These are phyloP conservation scores for Hypoxylon sp. DNA, from an alignment of 2,329 filamentous ascomycete species.

Conservation along the genomic window DNA sequence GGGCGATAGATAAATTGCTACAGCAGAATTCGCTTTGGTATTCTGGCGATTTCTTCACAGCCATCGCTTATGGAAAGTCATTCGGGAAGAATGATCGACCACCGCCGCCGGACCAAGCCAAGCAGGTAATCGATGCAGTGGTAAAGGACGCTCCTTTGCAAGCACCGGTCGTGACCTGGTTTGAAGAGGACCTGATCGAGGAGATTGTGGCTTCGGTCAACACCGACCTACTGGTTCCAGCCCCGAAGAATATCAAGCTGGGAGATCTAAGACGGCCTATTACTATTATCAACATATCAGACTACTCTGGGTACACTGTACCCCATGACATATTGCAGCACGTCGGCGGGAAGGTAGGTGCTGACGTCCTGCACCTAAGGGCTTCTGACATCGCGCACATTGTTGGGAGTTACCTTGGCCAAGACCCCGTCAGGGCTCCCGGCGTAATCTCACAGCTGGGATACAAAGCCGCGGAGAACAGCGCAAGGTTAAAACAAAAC, in stretches of 20 bases:
- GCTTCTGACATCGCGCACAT: slow-evolving; percentile 79
- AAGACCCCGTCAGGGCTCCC: slow-evolving; percentile 63
- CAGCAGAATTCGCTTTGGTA: slow-evolving; percentile 18
- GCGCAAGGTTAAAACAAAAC: slow-evolving; percentile 59
- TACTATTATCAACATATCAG: slow-evolving; percentile 50
- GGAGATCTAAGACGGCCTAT: slow-evolving; percentile 50
- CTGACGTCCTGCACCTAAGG: slow-evolving; percentile 78
- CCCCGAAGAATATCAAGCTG: slow-evolving; percentile 47
- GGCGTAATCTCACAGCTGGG: slow-evolving; percentile 69
- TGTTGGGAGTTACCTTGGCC: slow-evolving; percentile 77
- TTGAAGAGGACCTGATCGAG: slow-evolving; percentile 43
- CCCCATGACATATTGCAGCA: slow-evolving; percentile 63
- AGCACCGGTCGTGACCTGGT: slow-evolving; percentile 35
- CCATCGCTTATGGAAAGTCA: slow-evolving; percentile 12
- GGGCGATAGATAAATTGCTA: slow-evolving; percentile 22
- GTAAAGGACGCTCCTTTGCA: slow-evolving; percentile 23
- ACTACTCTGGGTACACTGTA: slow-evolving; percentile 47
- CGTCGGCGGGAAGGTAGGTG: slow-evolving; percentile 71
- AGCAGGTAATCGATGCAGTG: slow-evolving; percentile 24
- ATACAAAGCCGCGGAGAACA: slow-evolving; percentile 69
- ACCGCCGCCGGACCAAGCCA: slow-evolving; percentile 9
- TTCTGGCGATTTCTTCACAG: slow-evolving; percentile 16
- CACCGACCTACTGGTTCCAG: slow-evolving; percentile 47
- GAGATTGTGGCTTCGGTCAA: slow-evolving; percentile 48
- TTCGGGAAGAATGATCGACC: background rate